These are phyloP conservation scores for Wickerhamomyces chambardii DNA, from an alignment of 805 yeast species.

Conservation along the genomic window DNA sequence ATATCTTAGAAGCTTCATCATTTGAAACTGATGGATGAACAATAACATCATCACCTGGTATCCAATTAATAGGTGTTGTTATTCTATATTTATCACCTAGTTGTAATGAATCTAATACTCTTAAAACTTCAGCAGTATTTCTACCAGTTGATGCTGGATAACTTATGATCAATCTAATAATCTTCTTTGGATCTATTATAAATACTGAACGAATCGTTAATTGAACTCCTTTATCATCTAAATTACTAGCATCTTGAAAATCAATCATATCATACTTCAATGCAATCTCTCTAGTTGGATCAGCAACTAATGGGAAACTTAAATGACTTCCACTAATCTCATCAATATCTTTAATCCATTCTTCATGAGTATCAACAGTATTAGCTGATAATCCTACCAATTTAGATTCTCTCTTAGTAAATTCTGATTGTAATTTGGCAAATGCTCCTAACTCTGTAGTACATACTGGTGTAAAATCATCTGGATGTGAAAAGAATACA, in stretches of 20 bases:
- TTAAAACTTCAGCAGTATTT: conserved; percentile 65
- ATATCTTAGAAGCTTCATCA: conserved; percentile 48
- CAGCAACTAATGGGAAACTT: conserved; percentile 63
- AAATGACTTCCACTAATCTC: conserved; percentile 53
- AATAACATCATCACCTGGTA: conserved; percentile 65
- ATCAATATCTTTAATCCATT: conserved; percentile 67
- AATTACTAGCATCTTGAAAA: conserved; percentile 57
- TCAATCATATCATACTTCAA: conserved; percentile 62
- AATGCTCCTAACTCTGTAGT: conserved; percentile 76
- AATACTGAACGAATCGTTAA: conserved; percentile 66
- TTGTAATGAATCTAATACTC: conserved; percentile 66
- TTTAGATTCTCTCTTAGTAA: conserved; percentile 53
- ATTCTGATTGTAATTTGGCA: conserved; percentile 63
- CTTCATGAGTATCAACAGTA: conserved; percentile 48
- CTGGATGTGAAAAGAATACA: conserved; percentile 68
- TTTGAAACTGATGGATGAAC: conserved; percentile 59
- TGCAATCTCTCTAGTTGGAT: conserved; percentile 52
- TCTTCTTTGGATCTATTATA: conserved; percentile 60
- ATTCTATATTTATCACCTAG: conserved; percentile 50
- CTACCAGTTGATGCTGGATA: conserved; percentile 73
- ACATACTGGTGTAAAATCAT: conserved; percentile 73
- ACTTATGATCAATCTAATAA: conserved; percentile 50
- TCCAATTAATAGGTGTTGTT: conserved; percentile 70
- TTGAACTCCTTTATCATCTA: conserved; percentile 55
- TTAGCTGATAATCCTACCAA: conserved; percentile 65